A percentile compares a stretch with the other conserved stretches of the same genome.
These are phyloP conservation scores for Jamesozyma lodderae DNA, from an alignment of 805 yeast species.

Conservation along the genomic window DNA sequence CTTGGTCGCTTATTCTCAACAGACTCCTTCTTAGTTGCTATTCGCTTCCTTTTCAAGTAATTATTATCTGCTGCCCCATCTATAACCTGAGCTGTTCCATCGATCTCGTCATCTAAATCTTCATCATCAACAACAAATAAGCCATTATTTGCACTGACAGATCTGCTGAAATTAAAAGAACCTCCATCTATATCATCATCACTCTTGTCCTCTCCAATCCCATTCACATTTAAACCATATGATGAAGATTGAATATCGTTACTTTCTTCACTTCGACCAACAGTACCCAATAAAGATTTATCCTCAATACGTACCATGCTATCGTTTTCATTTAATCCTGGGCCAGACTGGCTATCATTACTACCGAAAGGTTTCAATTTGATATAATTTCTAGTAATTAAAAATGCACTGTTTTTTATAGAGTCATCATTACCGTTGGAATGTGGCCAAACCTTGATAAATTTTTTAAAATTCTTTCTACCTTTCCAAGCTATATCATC, in stretches of 20 bases:
- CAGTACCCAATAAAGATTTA: not conserved
- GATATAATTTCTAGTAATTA: constrained; percentile 30
- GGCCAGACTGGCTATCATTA: no score
- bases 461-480: constrained; percentile 35
- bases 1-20: no score
- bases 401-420: constrained; percentile 17
- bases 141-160: constrained; percentile 1
- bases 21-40: no score
- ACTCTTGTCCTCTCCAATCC: not conserved
- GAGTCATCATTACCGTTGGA: constrained; percentile 3
- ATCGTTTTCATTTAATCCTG: constrained; percentile 1
- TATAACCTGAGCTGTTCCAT: no score
- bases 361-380: constrained; percentile 19
- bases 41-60: no score
- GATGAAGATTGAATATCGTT: constrained; percentile 1
- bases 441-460: constrained; percentile 28
- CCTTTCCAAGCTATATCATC: constrained; percentile 20
- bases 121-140: constrained; percentile 18
- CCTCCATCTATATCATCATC: constrained; percentile 4
- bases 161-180: constrained; percentile 4
- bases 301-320: not conserved
- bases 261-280: not conserved
- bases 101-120: constrained; percentile 3
- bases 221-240: not conserved
- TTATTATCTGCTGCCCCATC: no score